Evolutionary conservation across 345 rosid species (phyloP), one percentile per base, ranked within the genome.

Genomic region (Fremontodendron californicum): DNA sequence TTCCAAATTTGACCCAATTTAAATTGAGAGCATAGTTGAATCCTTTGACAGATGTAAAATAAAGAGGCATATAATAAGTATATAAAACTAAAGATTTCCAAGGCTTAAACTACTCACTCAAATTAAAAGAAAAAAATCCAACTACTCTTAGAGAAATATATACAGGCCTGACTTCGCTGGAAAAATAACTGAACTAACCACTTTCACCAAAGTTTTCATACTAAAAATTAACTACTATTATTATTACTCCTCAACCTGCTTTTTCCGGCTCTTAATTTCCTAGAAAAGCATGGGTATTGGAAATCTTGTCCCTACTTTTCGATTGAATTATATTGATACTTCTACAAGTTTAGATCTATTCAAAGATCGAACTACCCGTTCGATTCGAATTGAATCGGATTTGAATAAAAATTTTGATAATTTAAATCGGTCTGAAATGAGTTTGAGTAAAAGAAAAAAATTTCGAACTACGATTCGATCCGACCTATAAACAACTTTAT

Each of bases 211-310:
- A 29, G 69, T 29, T 67, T 19, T 55, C 58, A 42, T 54, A 31
- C 58, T 25, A 12, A n/a, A n/a, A n/a, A n/a, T n/a, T 68, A 58
- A 57, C 25, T 75, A 79, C 49, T 21, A 31, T 31, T n/a, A 63
- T 72, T 25, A 74, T 27, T 42, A 6, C 21, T 15, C 40, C 51
- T 46, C 35, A 67, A 77, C 78, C 78, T 72, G 75, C 33, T 77
- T 77, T 73, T 31, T 49, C 67, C 67, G 84, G 80, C 81, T 77
- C 75, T 81, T 81, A 45, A 81, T 77, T 81, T 73, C 70, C 64
- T 21, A 54, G 37, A 62, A 39, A 61, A 45, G 67, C 74, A 71
- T 61, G 29, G 13, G 31, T 23, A 70, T 33, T 60, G 43, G 11
- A 42, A 42, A 40, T 66, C 37, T 49, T 8, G 58, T 39, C 42